phyloP scores from a whole-genome alignment of 2,329 filamentous ascomycete genomes.

The Trichoderma arundinaceum region DNA sequence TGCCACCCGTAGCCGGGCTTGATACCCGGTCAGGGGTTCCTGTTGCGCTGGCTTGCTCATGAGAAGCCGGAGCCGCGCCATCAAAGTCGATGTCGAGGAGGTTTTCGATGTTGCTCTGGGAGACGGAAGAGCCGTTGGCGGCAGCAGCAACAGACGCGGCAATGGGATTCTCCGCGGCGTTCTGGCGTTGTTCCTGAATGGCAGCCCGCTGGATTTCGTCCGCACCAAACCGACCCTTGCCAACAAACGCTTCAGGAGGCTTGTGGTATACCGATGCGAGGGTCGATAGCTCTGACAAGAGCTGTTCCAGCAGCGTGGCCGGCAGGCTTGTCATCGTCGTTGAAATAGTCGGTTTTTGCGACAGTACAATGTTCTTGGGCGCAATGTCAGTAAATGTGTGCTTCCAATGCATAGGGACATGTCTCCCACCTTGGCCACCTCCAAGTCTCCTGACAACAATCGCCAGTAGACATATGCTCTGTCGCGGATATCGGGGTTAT shows the following conservation, averaged over 20 bases:
- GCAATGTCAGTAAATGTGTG: not conserved
- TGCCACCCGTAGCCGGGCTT: constrained; percentile 63
- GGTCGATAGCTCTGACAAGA: constrained; percentile 91
- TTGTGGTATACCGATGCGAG: constrained; percentile 98
- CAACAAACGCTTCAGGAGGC: constrained; percentile 96
- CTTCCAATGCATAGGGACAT: not conserved
- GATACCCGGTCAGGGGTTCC: constrained; percentile 72
- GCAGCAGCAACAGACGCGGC: constrained; percentile 79
- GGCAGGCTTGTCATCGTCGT: constrained; percentile 93
- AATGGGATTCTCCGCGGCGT: constrained; percentile 91
- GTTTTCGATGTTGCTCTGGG: constrained; percentile 87
- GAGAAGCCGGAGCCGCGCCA: constrained; percentile 86
- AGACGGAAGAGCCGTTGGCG: constrained; percentile 63
- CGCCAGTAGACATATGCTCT: constrained; percentile 99
- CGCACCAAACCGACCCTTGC: constrained; percentile 90
- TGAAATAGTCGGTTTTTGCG: constrained; percentile 90
- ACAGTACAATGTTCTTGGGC: constrained; percentile 78
- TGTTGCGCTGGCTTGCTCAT: constrained; percentile 61
- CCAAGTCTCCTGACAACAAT: constrained; percentile 86
- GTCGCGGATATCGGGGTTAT: constrained; percentile 97
- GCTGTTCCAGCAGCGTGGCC: constrained; percentile 79
- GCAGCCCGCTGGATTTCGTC: constrained; percentile 94
- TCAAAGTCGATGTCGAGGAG: constrained; percentile 96
- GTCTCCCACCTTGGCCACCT: constrained; percentile 78
- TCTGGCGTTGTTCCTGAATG: constrained; percentile 93